A percentile compares a stretch with the other conserved stretches of the same genome.
phyloP scores from a whole-genome alignment of 768 basidiomycete genomes.

The Lepiota subincarnata region DNA sequence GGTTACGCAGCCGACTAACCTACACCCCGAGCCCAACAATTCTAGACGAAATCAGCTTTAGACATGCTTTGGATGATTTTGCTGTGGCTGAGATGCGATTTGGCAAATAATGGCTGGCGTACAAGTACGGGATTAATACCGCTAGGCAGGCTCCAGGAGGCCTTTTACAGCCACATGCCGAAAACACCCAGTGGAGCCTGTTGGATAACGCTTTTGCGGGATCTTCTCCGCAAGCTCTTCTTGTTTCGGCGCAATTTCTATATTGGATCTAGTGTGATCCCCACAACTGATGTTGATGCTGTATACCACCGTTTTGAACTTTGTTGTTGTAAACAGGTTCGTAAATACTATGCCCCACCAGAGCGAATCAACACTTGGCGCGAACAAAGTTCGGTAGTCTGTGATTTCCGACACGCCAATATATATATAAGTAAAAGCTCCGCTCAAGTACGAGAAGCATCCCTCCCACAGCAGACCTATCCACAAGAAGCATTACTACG shows the following conservation, averaged over 20 bases:
- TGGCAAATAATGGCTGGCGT: slow-evolving; percentile 48
- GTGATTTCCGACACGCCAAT: slow-evolving; percentile 6
- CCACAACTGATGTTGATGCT: background rate
- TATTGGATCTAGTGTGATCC: background rate
- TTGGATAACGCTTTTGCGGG: background rate
- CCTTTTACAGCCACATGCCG: background rate
- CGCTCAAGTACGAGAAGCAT: background rate
- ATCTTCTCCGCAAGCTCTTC: background rate
- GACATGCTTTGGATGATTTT: slow-evolving; percentile 71
- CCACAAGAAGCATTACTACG: background rate
- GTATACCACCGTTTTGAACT: background rate
- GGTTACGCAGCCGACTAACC: slow-evolving; percentile 5
- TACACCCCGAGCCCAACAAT: slow-evolving; percentile 17
- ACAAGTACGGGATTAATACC: background rate
- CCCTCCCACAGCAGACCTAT: background rate
- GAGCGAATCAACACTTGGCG: background rate
- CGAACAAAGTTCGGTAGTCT: background rate
- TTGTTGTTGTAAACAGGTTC: background rate
- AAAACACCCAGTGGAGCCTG: background rate
- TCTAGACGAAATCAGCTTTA: slow-evolving; percentile 55
- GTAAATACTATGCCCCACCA: background rate
- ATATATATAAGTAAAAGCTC: slow-evolving; percentile 2
- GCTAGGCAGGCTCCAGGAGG: background rate
- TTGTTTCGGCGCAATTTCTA: background rate
- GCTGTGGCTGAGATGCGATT: slow-evolving; percentile 72